phyloP scores from a whole-genome alignment of 1,139 yeast genomes.

The Trichomonascaceae sp. region DNA sequence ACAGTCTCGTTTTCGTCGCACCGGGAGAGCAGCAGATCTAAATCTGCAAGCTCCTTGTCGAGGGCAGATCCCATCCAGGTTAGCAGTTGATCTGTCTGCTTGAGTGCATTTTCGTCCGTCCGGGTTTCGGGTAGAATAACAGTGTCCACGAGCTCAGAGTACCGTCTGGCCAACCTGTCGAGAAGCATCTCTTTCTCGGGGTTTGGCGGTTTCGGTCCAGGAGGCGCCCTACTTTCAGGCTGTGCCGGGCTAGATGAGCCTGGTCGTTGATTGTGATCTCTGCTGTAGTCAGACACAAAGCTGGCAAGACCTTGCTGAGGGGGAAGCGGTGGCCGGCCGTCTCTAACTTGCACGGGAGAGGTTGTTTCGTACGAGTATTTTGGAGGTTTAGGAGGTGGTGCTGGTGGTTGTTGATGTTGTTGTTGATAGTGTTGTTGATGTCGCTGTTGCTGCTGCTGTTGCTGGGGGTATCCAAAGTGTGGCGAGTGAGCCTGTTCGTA shows the following conservation, averaged over 20 bases:
- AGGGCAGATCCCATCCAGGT: slow-evolving; percentile 19
- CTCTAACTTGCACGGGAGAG: slow-evolving; percentile 5
- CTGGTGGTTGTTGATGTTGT: slow-evolving; percentile 8
- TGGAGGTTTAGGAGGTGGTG: slow-evolving; percentile 5
- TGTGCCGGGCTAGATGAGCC: slow-evolving; percentile 5
- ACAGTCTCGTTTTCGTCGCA: slow-evolving; percentile 23
- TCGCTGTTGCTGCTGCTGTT: slow-evolving; percentile 4
- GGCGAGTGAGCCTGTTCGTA: slow-evolving; percentile 2
- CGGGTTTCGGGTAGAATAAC: slow-evolving; percentile 18
- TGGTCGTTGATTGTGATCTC: no score
- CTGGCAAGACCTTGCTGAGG: no score
- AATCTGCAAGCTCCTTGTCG: slow-evolving; percentile 18
- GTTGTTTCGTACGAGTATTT: not conserved
- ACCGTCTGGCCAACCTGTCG: slow-evolving; percentile 9
- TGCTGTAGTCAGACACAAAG: no score
- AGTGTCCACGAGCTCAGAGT: slow-evolving; percentile 8
- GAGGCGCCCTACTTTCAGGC: slow-evolving; percentile 5
- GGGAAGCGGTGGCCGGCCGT: no score
- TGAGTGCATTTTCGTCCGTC: slow-evolving; percentile 15
- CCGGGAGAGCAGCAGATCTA: slow-evolving; percentile 18
- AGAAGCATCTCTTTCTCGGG: slow-evolving; percentile 24
- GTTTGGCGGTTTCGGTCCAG: slow-evolving; percentile 25
- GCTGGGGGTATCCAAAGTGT: slow-evolving; percentile 2
- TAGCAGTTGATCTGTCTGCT: slow-evolving; percentile 16
- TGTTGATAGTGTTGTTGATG: slow-evolving; percentile 1